phyloP scores from a whole-genome alignment of 1,284 basidiomycete species.

The Fomitopsis betulina region DNA sequence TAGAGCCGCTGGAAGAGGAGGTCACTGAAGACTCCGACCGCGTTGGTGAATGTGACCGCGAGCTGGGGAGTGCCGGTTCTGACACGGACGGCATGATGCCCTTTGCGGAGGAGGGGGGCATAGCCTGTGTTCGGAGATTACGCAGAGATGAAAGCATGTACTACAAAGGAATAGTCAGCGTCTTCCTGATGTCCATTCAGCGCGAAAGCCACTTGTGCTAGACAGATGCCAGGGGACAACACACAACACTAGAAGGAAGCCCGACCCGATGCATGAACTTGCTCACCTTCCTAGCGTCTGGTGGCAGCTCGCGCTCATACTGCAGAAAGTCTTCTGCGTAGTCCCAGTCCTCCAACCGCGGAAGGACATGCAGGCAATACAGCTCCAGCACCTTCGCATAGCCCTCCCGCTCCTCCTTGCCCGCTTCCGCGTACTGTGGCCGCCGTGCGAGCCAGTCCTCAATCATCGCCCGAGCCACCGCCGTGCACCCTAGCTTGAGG shows the following conservation, averaged over 20 bases:
- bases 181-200: no score
- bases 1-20: constrained; percentile 22
- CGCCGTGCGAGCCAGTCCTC: constrained; percentile 69
- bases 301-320: constrained; percentile 62
- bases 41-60: constrained; percentile 39
- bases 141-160: constrained; percentile 17
- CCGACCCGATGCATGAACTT: neutral
- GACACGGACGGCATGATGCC: constrained; percentile 7
- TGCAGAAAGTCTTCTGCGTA: constrained; percentile 70
- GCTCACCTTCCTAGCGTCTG: constrained; percentile 48
- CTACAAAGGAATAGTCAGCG: constrained; percentile 9
- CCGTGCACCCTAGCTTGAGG: constrained; percentile 58
- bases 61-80: constrained; percentile 15
- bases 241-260: neutral
- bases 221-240: neutral
- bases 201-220: no score
- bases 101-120: constrained; percentile 19
- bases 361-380: constrained; percentile 68
- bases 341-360: constrained; percentile 70
- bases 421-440: constrained; percentile 25
- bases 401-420: constrained; percentile 37
- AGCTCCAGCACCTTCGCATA: constrained; percentile 72
- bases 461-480: constrained; percentile 56
- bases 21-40: constrained; percentile 35
- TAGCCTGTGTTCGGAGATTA: constrained; percentile 17